Evolutionary conservation across 768 basidiomycete species (phyloP).

Genomic region (Kwoniella sp.): DNA sequence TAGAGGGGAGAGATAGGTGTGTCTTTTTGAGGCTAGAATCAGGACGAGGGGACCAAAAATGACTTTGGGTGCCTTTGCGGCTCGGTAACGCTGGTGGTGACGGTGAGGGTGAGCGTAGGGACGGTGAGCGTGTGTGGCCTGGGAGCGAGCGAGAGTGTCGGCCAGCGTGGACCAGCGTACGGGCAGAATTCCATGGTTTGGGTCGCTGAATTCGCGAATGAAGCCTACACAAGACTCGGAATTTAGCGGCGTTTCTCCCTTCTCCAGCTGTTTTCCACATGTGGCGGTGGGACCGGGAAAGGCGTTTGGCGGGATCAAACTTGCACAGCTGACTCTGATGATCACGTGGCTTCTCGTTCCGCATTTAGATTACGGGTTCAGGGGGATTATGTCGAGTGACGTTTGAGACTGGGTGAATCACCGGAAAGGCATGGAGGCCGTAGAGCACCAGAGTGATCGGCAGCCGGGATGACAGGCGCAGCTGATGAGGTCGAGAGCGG

Average conservation of each 20-base stretch:
- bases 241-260: slow-evolving; percentile 28
- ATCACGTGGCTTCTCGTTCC: background rate
- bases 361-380: background rate
- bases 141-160: background rate
- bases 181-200: no score
- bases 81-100: no score
- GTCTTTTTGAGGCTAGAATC: background rate
- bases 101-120: background rate
- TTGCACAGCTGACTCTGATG: background rate
- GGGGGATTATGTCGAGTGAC: background rate
- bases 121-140: background rate
- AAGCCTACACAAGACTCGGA: slow-evolving; percentile 1
- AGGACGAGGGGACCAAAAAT: background rate
- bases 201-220: slow-evolving; percentile 2
- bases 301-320: no score
- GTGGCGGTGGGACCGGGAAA: no score
- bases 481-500: no score
- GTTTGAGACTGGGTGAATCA: background rate
- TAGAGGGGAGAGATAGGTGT: slow-evolving; percentile 1
- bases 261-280: background rate
- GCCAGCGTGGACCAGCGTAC: background rate
- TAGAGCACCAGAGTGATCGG: no score
- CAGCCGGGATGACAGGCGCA: no score
- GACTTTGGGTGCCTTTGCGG: no score
- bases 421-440: no score